These are phyloP conservation scores for Tricholoma saponaceum DNA, from an alignment of 768 basidiomycete genomes.

Conservation along the genomic window DNA sequence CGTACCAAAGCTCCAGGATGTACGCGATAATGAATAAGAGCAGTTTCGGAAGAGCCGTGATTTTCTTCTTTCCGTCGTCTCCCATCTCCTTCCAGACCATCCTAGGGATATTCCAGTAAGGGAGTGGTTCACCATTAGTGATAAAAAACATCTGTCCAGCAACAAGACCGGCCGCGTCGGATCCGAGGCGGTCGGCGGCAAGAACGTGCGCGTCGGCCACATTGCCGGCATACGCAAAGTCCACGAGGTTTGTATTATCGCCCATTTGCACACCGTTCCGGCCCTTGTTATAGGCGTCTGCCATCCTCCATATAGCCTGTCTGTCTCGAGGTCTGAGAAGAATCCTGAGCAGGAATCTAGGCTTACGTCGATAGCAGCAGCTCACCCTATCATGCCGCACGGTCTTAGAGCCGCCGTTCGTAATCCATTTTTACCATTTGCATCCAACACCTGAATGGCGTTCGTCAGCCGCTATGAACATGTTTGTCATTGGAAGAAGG, in stretches of 20 bases:
- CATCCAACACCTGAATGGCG: slow-evolving; percentile 22
- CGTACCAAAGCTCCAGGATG: slow-evolving; percentile 31
- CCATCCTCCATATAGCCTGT: slow-evolving; percentile 57
- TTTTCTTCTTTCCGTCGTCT: slow-evolving; percentile 18
- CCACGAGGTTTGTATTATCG: slow-evolving; percentile 37
- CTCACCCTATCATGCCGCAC: slow-evolving; percentile 54
- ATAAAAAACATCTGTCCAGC: slow-evolving; percentile 57
- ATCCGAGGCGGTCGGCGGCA: slow-evolving; percentile 26
- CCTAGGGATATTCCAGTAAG: slow-evolving; percentile 48
- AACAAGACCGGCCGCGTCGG: slow-evolving; percentile 20
- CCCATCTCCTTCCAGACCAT: slow-evolving; percentile 36
- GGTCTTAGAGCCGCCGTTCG: slow-evolving; percentile 47
- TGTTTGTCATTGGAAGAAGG: neutral
- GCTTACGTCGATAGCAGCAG: neutral
- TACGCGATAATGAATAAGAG: slow-evolving; percentile 38
- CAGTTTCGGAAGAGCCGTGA: slow-evolving; percentile 26
- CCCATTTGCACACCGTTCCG: slow-evolving; percentile 5
- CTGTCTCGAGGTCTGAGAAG: slow-evolving; percentile 60
- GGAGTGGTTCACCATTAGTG: slow-evolving; percentile 51
- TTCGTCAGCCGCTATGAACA: neutral
- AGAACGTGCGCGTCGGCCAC: slow-evolving; percentile 54
- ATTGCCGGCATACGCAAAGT: slow-evolving; percentile 57
- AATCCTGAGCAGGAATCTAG: neutral
- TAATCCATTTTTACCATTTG: slow-evolving; percentile 41
- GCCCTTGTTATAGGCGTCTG: slow-evolving; percentile 40